A percentile compares a stretch with the other conserved stretches of the same genome.
Evolutionary conservation across 306 rosid species (phyloP).

Genomic region (Cicer pinnatifidum): DNA sequence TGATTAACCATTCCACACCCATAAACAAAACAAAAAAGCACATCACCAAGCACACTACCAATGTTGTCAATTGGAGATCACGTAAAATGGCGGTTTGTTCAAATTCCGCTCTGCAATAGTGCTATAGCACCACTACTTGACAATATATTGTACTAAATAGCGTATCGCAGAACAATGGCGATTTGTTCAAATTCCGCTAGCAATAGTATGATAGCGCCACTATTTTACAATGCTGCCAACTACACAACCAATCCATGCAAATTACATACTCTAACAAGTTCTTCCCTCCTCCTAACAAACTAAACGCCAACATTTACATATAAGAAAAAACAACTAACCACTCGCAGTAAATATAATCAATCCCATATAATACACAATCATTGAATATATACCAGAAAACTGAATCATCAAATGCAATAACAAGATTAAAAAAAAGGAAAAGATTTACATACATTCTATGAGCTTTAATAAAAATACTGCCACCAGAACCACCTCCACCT

Average conservation of each 20-base stretch:
- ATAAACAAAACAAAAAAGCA: slow-evolving; percentile 26
- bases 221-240: too few species aligned
- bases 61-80: too few species aligned
- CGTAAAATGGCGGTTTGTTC: too few species aligned
- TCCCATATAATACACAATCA: not conserved
- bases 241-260: slow-evolving; percentile 9
- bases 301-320: too few species aligned
- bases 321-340: not conserved
- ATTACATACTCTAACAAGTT: not conserved
- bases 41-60: not conserved
- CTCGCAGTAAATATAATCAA: not conserved
- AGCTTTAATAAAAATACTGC: slow-evolving; percentile 80
- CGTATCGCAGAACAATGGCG: too few species aligned
- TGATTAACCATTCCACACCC: slow-evolving; percentile 20
- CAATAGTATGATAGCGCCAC: too few species aligned
- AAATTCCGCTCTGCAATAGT: too few species aligned
- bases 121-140: too few species aligned
- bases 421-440: slow-evolving; percentile 34
- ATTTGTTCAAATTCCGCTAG: too few species aligned
- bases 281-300: too few species aligned
- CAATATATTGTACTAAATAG: too few species aligned
- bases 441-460: slow-evolving; percentile 83
- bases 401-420: slow-evolving; percentile 36
- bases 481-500: slow-evolving; percentile 99
- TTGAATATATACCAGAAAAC: not conserved